phyloP scores from a whole-genome alignment of 805 yeast species.

The Candida vaughaniae region DNA sequence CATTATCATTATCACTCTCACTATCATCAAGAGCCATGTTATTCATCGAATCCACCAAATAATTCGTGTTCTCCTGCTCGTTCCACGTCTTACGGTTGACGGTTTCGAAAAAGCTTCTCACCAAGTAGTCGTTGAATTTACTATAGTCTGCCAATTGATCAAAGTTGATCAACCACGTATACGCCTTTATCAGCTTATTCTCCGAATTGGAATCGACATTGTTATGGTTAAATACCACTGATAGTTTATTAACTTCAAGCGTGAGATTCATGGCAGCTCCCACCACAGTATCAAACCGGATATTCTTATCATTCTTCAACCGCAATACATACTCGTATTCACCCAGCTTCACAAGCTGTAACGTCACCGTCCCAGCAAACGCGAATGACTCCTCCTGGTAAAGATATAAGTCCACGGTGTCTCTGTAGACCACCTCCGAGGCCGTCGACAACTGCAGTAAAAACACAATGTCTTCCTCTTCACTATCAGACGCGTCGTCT shows the following conservation, averaged over 20 bases:
- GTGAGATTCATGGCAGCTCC: slow-evolving; percentile 58
- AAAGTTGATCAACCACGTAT: slow-evolving; percentile 68
- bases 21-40: slow-evolving; percentile 33
- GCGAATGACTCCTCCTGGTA: not conserved
- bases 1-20: too few relatives aligned
- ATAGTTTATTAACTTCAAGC: slow-evolving; percentile 53
- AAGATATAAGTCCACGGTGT: not conserved
- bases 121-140: slow-evolving; percentile 52
- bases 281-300: slow-evolving; percentile 13
- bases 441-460: not conserved
- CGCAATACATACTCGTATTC: not conserved
- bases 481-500: not conserved
- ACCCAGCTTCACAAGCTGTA: not conserved
- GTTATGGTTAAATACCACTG: slow-evolving; percentile 67
- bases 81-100: slow-evolving; percentile 52
- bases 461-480: not conserved
- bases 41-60: slow-evolving; percentile 52
- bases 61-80: slow-evolving; percentile 47
- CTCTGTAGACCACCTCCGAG: not conserved
- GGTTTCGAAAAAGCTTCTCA: slow-evolving; percentile 60
- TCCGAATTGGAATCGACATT: slow-evolving; percentile 38
- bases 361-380: not conserved
- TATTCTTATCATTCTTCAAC: slow-evolving; percentile 1
- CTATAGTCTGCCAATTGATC: slow-evolving; percentile 35
- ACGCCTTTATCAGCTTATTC: slow-evolving; percentile 31